phyloP scores from a whole-genome alignment of 805 yeast genomes.

The Candida golubevii region DNA sequence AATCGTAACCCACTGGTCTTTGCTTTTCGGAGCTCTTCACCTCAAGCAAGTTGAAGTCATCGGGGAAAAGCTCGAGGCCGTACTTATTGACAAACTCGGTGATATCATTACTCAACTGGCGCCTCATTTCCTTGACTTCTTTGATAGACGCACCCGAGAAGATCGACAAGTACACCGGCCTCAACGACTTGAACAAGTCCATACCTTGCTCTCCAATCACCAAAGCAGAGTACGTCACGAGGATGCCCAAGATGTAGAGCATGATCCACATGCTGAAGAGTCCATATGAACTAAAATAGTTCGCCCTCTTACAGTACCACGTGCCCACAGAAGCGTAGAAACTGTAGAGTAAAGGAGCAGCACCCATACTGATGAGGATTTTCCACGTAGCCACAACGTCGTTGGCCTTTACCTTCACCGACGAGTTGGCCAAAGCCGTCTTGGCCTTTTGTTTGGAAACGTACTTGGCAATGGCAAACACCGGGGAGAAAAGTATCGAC shows the following conservation, averaged over 20 bases:
- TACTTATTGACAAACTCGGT: slow-evolving; percentile 73
- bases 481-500: slow-evolving; percentile 80
- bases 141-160: slow-evolving; percentile 53
- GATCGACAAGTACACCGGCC: slow-evolving; percentile 71
- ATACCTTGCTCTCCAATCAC: slow-evolving; percentile 90
- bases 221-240: slow-evolving; percentile 85
- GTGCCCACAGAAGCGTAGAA: slow-evolving; percentile 68
- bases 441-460: slow-evolving; percentile 71
- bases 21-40: slow-evolving; percentile 34
- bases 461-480: slow-evolving; percentile 70
- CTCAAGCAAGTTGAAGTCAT: slow-evolving; percentile 63
- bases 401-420: slow-evolving; percentile 86
- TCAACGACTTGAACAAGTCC: slow-evolving; percentile 77
- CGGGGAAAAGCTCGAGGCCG: slow-evolving; percentile 81
- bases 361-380: slow-evolving; percentile 78
- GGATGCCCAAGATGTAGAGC: slow-evolving; percentile 58
- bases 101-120: slow-evolving; percentile 62
- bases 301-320: slow-evolving; percentile 17
- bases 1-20: slow-evolving; percentile 28
- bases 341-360: slow-evolving; percentile 82
- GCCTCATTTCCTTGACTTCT: slow-evolving; percentile 59
- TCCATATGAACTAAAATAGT: slow-evolving; percentile 14
- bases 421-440: slow-evolving; percentile 77
- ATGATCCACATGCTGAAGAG: slow-evolving; percentile 41
- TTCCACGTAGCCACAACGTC: slow-evolving; percentile 99